phyloP scores from a whole-genome alignment of 148 eudicot genomes.

The Nepenthes gracilis region DNA sequence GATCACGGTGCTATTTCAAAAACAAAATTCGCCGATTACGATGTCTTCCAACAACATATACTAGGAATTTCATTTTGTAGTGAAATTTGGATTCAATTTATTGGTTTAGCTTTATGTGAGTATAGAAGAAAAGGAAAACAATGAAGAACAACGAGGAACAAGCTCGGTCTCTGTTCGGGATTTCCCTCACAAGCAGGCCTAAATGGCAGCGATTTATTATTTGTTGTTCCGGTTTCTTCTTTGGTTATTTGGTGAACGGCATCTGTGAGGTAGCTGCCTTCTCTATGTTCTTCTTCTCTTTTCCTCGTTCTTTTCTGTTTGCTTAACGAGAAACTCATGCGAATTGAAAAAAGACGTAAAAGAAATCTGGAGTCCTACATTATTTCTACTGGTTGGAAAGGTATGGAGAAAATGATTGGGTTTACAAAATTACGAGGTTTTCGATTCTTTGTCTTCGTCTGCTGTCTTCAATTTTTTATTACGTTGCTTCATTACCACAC shows the following conservation, averaged over 20 bases:
- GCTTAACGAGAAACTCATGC: not conserved
- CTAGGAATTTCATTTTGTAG: too few relatives aligned
- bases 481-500: too few relatives aligned
- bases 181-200: slow-evolving; percentile 63
- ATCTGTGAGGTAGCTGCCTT: slow-evolving; percentile 64
- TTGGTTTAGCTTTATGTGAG: too few relatives aligned
- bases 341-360: not conserved
- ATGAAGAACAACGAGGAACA: slow-evolving; percentile 67
- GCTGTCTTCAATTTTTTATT: too few relatives aligned
- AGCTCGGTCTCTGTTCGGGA: slow-evolving; percentile 68
- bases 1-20: too few relatives aligned
- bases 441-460: too few relatives aligned
- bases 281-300: slow-evolving; percentile 1
- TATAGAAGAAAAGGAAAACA: not conserved
- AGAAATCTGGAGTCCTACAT: not conserved
- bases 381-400: too few relatives aligned
- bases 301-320: not conserved
- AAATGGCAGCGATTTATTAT: slow-evolving; percentile 84
- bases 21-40: too few relatives aligned
- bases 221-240: slow-evolving; percentile 97
- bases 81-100: too few relatives aligned
- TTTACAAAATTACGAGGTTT: too few relatives aligned
- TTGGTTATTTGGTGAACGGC: slow-evolving; percentile 91
- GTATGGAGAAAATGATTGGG: too few relatives aligned
- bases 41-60: too few relatives aligned